A percentile compares a stretch with the other conserved stretches of the same genome.
Evolutionary conservation across 108 stramenopile species (phyloP).

Genomic region (Ochromonas danica): DNA sequence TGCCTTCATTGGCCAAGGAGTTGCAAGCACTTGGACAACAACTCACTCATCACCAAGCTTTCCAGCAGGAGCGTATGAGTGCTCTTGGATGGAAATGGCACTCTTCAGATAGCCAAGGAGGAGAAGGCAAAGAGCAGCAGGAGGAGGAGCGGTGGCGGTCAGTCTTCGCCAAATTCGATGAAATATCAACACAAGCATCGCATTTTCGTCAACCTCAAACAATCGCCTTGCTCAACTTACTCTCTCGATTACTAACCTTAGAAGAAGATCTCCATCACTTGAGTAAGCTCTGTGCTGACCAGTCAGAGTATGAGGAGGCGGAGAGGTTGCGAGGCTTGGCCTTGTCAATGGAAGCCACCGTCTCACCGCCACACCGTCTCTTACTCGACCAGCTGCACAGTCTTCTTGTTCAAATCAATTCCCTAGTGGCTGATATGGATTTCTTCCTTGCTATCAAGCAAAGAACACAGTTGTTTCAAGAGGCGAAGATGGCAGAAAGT

Average conservation of each 20-base stretch:
- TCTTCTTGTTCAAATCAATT: background rate
- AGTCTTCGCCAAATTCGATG: background rate
- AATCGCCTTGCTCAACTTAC: background rate
- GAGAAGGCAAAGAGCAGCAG: no score
- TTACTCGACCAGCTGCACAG: background rate
- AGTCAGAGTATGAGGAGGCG: background rate
- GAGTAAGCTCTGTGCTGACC: background rate
- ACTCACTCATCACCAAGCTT: background rate
- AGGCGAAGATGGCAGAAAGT: background rate
- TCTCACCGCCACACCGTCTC: background rate
- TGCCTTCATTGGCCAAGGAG: background rate
- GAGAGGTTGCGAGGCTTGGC: background rate
- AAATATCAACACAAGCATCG: background rate
- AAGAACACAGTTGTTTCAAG: background rate
- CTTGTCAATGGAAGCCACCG: background rate
- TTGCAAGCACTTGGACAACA: background rate
- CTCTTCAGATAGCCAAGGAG: background rate
- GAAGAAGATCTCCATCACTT: background rate
- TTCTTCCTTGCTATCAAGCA: background rate
- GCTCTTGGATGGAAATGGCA: conserved; percentile 8
- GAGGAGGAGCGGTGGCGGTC: no score
- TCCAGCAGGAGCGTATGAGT: background rate
- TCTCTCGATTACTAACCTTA: background rate
- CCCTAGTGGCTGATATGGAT: background rate
- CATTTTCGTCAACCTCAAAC: background rate